These are phyloP conservation scores for Zelonia costaricensis DNA, from an alignment of 208 protist species.

Conservation along the genomic window DNA sequence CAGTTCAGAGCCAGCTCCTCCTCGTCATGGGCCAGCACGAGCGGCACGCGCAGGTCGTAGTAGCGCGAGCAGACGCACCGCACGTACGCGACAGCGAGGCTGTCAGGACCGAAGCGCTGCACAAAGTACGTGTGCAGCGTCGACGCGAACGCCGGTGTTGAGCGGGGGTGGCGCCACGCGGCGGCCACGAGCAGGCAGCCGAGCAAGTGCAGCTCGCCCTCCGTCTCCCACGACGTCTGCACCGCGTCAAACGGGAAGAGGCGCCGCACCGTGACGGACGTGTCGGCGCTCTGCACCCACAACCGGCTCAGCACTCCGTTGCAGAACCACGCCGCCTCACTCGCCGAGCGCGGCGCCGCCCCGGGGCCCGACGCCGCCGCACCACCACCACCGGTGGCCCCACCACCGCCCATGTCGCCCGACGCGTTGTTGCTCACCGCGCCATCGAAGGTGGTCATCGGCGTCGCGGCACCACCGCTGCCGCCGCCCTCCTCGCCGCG, in stretches of 20 bases:
- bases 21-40: slow-evolving; percentile 5
- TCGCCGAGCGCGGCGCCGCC: slow-evolving; percentile 13
- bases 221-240: slow-evolving; percentile 74
- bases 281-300: slow-evolving; percentile 33
- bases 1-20: slow-evolving; percentile 8
- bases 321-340: slow-evolving; percentile 31
- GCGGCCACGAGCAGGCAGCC: slow-evolving; percentile 67
- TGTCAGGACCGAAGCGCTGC: slow-evolving; percentile 59
- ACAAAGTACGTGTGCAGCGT: slow-evolving; percentile 52
- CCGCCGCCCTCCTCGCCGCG: not conserved
- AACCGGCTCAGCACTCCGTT: slow-evolving; percentile 40
- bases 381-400: too few relatives aligned
- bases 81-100: slow-evolving; percentile 45
- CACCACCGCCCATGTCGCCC: too few relatives aligned
- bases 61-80: slow-evolving; percentile 40
- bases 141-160: slow-evolving; percentile 8
- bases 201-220: slow-evolving; percentile 78
- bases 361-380: too few relatives aligned
- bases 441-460: not conserved
- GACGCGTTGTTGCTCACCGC: too few relatives aligned
- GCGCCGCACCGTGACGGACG: slow-evolving; percentile 17
- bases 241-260: slow-evolving; percentile 63
- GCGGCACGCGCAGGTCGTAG: slow-evolving; percentile 37
- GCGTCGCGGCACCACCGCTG: not conserved
- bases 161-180: slow-evolving; percentile 34